Percentiles rank a stretch among this genome's conserved stretches.
Conservation (phyloP, 441 rosid species). For the Breynia disticha region DNA sequence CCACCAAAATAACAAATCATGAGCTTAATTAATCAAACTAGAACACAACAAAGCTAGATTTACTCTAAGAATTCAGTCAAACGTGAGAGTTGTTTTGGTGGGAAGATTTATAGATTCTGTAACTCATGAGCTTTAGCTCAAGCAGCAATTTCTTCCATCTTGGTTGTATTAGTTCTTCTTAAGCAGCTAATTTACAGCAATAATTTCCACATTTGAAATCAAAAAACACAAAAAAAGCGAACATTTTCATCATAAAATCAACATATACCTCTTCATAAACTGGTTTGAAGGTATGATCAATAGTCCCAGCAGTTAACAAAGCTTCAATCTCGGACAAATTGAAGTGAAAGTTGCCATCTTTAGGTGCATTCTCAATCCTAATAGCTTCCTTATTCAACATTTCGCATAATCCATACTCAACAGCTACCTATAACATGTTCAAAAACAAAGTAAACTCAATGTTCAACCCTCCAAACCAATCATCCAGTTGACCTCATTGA, state of each 20-base stretch:
- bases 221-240: neutral
- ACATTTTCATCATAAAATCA: neutral
- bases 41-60: neutral
- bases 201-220: too few relatives aligned
- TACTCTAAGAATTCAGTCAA: neutral
- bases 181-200: too few relatives aligned
- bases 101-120: too few relatives aligned
- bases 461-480: neutral
- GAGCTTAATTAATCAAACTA: neutral
- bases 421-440: slow-evolving; percentile 36
- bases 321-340: slow-evolving; percentile 49
- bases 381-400: slow-evolving; percentile 52
- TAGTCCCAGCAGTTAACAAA: slow-evolving; percentile 55
- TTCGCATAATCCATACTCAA: slow-evolving; percentile 83
- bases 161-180: too few relatives aligned
- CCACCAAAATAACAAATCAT: neutral
- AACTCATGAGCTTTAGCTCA: too few relatives aligned
- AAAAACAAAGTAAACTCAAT: neutral
- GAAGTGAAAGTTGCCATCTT: slow-evolving; percentile 61
- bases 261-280: slow-evolving; percentile 51
- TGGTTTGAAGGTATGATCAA: slow-evolving; percentile 43
- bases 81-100: too few relatives aligned
- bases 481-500: neutral
- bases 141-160: too few relatives aligned
- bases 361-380: slow-evolving; percentile 39